Evolutionary conservation across 2,329 filamentous ascomycete species (phyloP).

Genomic region (Penicillium sp.): DNA sequence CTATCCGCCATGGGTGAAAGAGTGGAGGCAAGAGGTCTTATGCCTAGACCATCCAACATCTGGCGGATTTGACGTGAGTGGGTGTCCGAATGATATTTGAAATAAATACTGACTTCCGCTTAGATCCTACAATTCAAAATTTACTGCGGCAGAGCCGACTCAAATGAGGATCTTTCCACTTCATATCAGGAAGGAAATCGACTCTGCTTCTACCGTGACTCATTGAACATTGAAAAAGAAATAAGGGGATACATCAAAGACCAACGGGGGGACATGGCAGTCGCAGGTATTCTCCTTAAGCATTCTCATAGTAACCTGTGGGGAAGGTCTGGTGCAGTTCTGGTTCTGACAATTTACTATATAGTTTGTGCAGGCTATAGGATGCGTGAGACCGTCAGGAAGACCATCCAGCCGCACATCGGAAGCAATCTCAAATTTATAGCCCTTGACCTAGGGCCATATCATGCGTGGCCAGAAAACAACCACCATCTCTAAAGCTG

Average conservation of each 20-base stretch:
- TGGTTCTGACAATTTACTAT: too few species aligned
- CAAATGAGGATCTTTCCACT: not conserved
- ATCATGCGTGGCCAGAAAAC: not conserved
- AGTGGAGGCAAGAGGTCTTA: not conserved
- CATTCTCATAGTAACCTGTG: too few species aligned
- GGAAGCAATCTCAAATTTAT: too few species aligned
- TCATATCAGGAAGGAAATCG: not conserved
- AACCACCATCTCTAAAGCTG: not conserved
- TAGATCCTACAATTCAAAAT: not conserved
- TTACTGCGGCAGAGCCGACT: not conserved
- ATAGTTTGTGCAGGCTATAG: too few species aligned
- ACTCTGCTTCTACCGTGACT: not conserved
- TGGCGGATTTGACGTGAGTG: not conserved
- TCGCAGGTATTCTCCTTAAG: not conserved
- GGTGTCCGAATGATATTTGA: not conserved
- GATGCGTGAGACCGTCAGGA: too few species aligned
- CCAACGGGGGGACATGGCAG: not conserved
- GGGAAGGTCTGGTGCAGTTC: too few species aligned
- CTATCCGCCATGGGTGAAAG: not conserved
- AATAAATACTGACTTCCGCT: too few species aligned
- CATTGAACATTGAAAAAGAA: constrained; percentile 1
- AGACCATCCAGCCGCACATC: too few species aligned
- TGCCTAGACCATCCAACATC: too few species aligned
- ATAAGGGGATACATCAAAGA: not conserved
- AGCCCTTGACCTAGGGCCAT: too few species aligned